Conservation (phyloP, 192 early-diverging fungal genomes). For the Coemansia sp. region DNA sequence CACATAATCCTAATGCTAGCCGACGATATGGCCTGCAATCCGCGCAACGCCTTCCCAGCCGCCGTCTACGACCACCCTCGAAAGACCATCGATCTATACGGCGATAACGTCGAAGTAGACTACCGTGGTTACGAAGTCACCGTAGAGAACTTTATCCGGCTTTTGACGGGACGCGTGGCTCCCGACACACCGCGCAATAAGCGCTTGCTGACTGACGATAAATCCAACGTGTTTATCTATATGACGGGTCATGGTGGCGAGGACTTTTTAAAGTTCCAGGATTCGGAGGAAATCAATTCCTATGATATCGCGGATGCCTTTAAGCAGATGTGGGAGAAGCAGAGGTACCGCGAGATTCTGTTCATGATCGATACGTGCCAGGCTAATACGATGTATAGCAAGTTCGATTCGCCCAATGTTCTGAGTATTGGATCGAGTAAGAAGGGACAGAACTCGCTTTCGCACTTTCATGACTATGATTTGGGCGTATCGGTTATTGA, state of each 20-base stretch:
- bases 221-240: slow-evolving; percentile 93
- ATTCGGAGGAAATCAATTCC: slow-evolving; percentile 94
- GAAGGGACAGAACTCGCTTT: slow-evolving; percentile 91
- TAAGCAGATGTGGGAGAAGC: slow-evolving; percentile 97
- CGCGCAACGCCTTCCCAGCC: slow-evolving; percentile 88
- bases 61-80: slow-evolving; percentile 92
- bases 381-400: slow-evolving; percentile 94
- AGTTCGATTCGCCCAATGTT: slow-evolving; percentile 92
- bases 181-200: slow-evolving; percentile 91
- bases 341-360: slow-evolving; percentile 95
- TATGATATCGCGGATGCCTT: slow-evolving; percentile 97
- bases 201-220: slow-evolving; percentile 91
- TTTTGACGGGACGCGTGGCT: slow-evolving; percentile 85
- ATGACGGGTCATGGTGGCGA: slow-evolving; percentile 99
- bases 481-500: slow-evolving; percentile 98
- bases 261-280: slow-evolving; percentile 99
- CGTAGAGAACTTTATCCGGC: slow-evolving; percentile 96
- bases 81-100: slow-evolving; percentile 85
- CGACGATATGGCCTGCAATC: slow-evolving; percentile 98
- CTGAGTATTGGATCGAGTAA: slow-evolving; percentile 86
- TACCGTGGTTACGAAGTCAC: slow-evolving; percentile 99
- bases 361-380: slow-evolving; percentile 99
- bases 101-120: slow-evolving; percentile 97
- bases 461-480: slow-evolving; percentile 75
- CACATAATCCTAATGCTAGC: slow-evolving; percentile 99